Evolutionary conservation across 225 moss, liverwort and hornwort genomes (phyloP).

Genomic region (Neckera pumila): DNA sequence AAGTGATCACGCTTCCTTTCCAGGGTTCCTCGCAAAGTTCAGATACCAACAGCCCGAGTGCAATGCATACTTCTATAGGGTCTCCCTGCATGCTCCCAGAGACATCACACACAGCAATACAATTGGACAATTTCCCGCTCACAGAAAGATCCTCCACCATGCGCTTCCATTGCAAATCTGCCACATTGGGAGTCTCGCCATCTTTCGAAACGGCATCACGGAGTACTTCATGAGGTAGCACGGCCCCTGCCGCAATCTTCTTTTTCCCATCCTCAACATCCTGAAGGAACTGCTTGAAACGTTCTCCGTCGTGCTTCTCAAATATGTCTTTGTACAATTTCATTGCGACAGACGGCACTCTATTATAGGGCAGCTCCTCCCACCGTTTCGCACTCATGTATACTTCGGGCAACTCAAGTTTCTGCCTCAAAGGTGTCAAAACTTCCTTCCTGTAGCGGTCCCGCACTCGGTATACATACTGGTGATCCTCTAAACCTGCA

Average conservation of each 20-base stretch:
- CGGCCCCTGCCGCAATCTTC: slow-evolving; percentile 71
- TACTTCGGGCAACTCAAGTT: slow-evolving; percentile 70
- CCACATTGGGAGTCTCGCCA: slow-evolving; percentile 25
- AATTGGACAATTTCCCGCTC: slow-evolving; percentile 48
- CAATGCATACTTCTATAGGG: slow-evolving; percentile 12
- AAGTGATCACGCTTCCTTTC: slow-evolving; percentile 65
- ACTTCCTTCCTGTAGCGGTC: slow-evolving; percentile 69
- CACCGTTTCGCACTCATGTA: slow-evolving; percentile 76
- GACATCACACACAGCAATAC: slow-evolving; percentile 75
- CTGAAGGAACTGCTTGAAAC: slow-evolving; percentile 51
- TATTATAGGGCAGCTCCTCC: slow-evolving; percentile 59
- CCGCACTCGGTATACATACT: slow-evolving; percentile 46
- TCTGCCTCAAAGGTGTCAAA: slow-evolving; percentile 50
- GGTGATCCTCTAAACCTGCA: slow-evolving; percentile 23
- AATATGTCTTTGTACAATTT: slow-evolving; percentile 52
- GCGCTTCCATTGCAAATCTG: slow-evolving; percentile 77
- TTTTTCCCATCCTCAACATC: slow-evolving; percentile 54
- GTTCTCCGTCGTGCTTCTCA: slow-evolving; percentile 43
- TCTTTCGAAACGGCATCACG: slow-evolving; percentile 8
- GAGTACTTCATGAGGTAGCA: slow-evolving; percentile 69
- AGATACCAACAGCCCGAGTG: slow-evolving; percentile 23
- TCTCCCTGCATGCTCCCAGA: slow-evolving; percentile 45
- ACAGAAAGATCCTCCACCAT: slow-evolving; percentile 61
- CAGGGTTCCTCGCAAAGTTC: slow-evolving; percentile 74
- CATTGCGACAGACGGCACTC: slow-evolving; percentile 84